phyloP scores from a whole-genome alignment of 257 asterid species.

The Scutellaria barbata region DNA sequence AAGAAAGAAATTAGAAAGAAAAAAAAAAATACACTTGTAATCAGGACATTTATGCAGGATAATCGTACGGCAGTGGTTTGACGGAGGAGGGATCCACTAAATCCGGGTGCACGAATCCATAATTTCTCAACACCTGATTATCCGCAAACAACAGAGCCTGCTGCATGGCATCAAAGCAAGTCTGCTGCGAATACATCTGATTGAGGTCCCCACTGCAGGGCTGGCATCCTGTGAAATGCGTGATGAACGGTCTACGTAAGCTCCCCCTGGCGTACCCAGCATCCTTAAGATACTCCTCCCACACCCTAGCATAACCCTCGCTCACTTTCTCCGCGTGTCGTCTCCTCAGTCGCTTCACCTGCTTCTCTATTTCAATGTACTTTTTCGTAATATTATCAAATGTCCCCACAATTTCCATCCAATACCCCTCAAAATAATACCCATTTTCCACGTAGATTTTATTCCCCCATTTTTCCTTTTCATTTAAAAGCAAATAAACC shows the following conservation, averaged over 20 bases:
- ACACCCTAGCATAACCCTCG: slow-evolving; percentile 46
- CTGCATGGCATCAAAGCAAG: slow-evolving; percentile 75
- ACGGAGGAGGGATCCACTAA: slow-evolving; percentile 63
- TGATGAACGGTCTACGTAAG: slow-evolving; percentile 80
- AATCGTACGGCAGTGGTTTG: slow-evolving; percentile 69
- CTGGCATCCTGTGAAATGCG: slow-evolving; percentile 92
- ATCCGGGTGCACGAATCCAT: slow-evolving; percentile 72
- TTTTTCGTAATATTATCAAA: slow-evolving; percentile 54
- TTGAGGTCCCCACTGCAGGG: slow-evolving; percentile 86
- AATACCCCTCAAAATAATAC: slow-evolving; percentile 80
- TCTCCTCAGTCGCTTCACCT: slow-evolving; percentile 49
- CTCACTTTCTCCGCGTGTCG: slow-evolving; percentile 73
- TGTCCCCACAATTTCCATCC: slow-evolving; percentile 68
- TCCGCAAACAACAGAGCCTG: slow-evolving; percentile 77
- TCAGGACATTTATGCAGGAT: slow-evolving; percentile 50
- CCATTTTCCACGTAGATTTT: slow-evolving; percentile 61
- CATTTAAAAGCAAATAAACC: slow-evolving; percentile 57
- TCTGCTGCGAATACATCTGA: slow-evolving; percentile 60
- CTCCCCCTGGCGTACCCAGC: slow-evolving; percentile 62
- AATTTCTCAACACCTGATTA: slow-evolving; percentile 82
- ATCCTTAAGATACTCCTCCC: slow-evolving; percentile 65
- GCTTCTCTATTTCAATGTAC: slow-evolving; percentile 53
- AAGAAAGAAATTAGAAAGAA: not conserved
- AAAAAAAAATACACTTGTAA: not conserved
- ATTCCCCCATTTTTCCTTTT: slow-evolving; percentile 61